A percentile compares a stretch with the other conserved stretches of the same genome.
Evolutionary conservation across 768 basidiomycete genomes (phyloP).

Genomic region (Tephrocybe rancida): DNA sequence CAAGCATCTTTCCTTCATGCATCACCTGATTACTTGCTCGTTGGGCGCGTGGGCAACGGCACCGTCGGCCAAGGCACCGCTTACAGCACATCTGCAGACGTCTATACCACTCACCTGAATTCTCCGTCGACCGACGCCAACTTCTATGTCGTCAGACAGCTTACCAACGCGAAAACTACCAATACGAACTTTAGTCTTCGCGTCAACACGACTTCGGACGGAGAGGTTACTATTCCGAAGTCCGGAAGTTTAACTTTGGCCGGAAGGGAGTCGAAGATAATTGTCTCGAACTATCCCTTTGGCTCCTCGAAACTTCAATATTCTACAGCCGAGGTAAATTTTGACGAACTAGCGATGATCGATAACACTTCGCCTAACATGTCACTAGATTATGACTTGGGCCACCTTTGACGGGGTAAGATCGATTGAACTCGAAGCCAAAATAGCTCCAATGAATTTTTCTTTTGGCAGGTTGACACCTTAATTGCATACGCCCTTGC

Average conservation of each 20-base stretch:
- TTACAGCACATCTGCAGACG: conserved; percentile 36
- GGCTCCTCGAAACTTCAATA: conserved; percentile 56
- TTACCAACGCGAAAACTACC: conserved; percentile 44
- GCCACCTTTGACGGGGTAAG: conserved; percentile 34
- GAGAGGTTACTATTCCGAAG: conserved; percentile 39
- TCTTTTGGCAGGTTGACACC: conserved; percentile 26
- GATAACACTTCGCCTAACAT: neutral
- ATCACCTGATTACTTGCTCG: conserved; percentile 65
- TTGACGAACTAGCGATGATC: neutral
- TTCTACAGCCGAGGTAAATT: conserved; percentile 58
- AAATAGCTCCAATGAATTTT: neutral
- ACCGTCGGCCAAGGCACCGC: conserved; percentile 39
- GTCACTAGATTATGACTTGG: conserved; percentile 39
- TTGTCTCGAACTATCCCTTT: conserved; percentile 66
- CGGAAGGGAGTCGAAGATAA: conserved; percentile 65
- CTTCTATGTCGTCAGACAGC: conserved; percentile 64
- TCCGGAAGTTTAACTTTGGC: conserved; percentile 50
- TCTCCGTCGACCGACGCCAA: conserved; percentile 55
- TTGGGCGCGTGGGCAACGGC: conserved; percentile 60
- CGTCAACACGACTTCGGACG: conserved; percentile 49
- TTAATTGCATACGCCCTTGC: conserved; percentile 39
- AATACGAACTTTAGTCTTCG: conserved; percentile 43
- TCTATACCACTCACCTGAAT: conserved; percentile 53
- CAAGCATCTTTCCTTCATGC: conserved; percentile 68
- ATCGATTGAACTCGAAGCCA: neutral